Percentiles rank a stretch among this genome's conserved stretches.
phyloP scores from a whole-genome alignment of 495 filamentous ascomycete species.

The Xylaria telfairii region DNA sequence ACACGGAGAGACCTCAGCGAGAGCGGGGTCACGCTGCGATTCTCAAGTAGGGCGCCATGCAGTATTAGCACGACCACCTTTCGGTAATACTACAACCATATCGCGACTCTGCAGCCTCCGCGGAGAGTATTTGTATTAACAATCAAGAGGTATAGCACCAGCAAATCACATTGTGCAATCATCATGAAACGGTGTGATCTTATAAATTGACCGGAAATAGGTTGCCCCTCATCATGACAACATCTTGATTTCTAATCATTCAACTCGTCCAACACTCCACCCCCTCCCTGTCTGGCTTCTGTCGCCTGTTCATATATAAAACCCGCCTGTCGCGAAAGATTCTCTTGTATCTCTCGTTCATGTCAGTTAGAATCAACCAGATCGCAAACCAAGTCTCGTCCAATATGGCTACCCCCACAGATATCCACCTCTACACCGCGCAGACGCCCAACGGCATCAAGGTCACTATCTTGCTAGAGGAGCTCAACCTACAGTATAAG shows the following conservation, averaged over 20 bases:
- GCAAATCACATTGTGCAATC: not conserved
- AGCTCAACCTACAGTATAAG: slow-evolving; percentile 75
- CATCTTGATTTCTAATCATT: slow-evolving; percentile 33
- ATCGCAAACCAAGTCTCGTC: slow-evolving; percentile 26
- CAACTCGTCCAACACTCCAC: not conserved
- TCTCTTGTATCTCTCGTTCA: slow-evolving; percentile 12
- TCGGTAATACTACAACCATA: not conserved
- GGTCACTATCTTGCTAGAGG: slow-evolving; percentile 87
- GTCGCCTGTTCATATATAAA: slow-evolving; percentile 24
- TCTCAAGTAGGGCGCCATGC: not conserved
- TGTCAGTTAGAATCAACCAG: slow-evolving; percentile 32
- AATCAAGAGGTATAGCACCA: not conserved
- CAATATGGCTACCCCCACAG: slow-evolving; percentile 35
- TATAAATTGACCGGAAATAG: slow-evolving; percentile 1
- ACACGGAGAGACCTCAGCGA: not conserved
- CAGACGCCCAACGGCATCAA: slow-evolving; percentile 80
- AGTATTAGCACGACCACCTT: not conserved
- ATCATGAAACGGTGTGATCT: not conserved
- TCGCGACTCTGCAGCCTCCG: not conserved
- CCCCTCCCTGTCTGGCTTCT: not conserved
- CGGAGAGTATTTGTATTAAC: slow-evolving; percentile 1
- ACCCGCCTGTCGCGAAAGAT: not conserved
- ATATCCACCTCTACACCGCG: slow-evolving; percentile 59
- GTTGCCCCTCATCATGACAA: slow-evolving; percentile 21
- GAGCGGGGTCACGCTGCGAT: not conserved